Conservation (phyloP, 495 filamentous ascomycete genomes). For the Pyronema omphalodes region DNA sequence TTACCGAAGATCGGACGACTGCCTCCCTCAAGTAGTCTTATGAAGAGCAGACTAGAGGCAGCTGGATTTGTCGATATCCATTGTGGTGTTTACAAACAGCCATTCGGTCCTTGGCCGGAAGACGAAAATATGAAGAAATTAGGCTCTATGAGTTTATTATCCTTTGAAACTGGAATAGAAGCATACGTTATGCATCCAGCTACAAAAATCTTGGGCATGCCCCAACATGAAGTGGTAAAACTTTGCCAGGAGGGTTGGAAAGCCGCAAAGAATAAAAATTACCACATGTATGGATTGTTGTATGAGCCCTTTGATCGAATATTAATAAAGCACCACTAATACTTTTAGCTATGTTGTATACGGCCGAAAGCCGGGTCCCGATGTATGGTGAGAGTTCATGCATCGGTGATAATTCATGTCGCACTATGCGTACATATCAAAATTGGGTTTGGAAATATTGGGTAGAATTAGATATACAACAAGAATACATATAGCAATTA, state of each 20-base stretch:
- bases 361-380: not conserved
- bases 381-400: no score
- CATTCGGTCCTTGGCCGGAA: constrained; percentile 47
- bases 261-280: not conserved
- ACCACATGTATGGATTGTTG: not conserved
- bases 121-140: constrained; percentile 44
- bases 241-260: not conserved
- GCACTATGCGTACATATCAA: no score
- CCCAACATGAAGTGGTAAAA: constrained; percentile 14
- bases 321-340: not conserved
- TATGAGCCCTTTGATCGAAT: not conserved
- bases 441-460: no score
- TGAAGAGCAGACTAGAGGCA: constrained; percentile 13
- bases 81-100: constrained; percentile 40
- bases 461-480: no score
- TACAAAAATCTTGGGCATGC: constrained; percentile 32
- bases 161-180: constrained; percentile 41
- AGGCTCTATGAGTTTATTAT: constrained; percentile 38
- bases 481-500: no score
- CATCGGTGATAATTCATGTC: no score
- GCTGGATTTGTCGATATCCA: constrained; percentile 22
- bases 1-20: constrained; percentile 3
- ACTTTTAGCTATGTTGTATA: not conserved
- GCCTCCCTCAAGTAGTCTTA: constrained; percentile 10
- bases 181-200: constrained; percentile 30